Evolutionary conservation across 164 flowering plant genomes (phyloP), one percentile per base, ranked within the genome.

Genomic region (Echeveria elegans): DNA sequence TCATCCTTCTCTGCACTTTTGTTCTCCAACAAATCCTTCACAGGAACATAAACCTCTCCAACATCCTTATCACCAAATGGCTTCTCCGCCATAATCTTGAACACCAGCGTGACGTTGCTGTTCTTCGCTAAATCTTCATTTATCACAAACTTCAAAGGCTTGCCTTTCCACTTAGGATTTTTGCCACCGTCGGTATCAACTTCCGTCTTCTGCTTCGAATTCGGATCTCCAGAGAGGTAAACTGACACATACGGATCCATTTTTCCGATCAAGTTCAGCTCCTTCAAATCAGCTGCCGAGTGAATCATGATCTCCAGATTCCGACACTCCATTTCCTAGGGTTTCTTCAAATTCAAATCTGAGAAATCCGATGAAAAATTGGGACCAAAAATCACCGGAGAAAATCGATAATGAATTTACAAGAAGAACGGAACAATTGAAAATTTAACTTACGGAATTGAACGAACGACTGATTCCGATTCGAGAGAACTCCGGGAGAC

Each of bases 31-130:
- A 88, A 36, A 36, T 89, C 96, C 43, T 81, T 83, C 68, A 87
- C 30, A 4, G 89, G 89, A 0, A 89, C 82, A 58, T 74, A 71
- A 24, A 86, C 90, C 31, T 81, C 81, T 3, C 96, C 90, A 40
- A 87, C 67, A 26, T 79, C 83, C 40, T 68, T 77, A 67, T 87
- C 88, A 24, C 96, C 89, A 29, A 85, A 67, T 5, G 56, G 30
- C 10, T 85, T 77, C 19, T 82, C 81, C 59, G 76, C 73, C 0
- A 71, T 66, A 72, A 88, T 69, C 30, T 67, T 72, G 72, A 87
- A 74, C 37, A 68, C 67, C 32, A 85, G 82, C 30, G 70, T 77
- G 0, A 71, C 58, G 8, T 77, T 36, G 9, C 38, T 36, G 9
- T 10, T 36, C 38, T 36, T 36, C 38, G 1, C 38, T 36, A 36